These are phyloP conservation scores for Austroboletus niveus DNA, from an alignment of 1,284 basidiomycete species.

Conservation along the genomic window DNA sequence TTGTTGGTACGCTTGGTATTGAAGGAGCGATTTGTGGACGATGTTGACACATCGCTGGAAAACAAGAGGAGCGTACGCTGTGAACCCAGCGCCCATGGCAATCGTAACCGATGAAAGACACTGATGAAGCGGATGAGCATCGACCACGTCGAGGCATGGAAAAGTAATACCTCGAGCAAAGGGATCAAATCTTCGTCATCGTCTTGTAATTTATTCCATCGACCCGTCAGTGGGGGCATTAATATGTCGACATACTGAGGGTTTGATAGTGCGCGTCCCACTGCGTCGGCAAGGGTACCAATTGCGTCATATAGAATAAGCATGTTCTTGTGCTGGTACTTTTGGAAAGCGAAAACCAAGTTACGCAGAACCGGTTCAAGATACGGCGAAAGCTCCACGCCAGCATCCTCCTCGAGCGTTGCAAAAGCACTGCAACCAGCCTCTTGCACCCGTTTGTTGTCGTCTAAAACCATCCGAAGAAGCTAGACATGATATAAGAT, in stretches of 20 bases:
- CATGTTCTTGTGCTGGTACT: conserved; percentile 99
- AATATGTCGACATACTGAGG: conserved; percentile 89
- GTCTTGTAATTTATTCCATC: conserved; percentile 89
- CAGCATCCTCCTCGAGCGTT: conserved; percentile 97
- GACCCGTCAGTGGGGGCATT: conserved; percentile 91
- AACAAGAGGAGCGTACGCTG: conserved; percentile 87
- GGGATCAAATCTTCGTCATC: conserved; percentile 94
- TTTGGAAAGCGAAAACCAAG: conserved; percentile 93
- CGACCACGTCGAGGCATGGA: not conserved
- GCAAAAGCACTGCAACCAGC: conserved; percentile 99
- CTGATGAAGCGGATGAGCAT: conserved; percentile 41
- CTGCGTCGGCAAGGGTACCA: conserved; percentile 95
- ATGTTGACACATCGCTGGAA: conserved; percentile 91
- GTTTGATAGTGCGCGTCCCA: conserved; percentile 85
- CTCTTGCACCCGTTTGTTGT: conserved; percentile 99
- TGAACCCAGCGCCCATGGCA: conserved; percentile 91
- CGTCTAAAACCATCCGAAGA: conserved; percentile 96
- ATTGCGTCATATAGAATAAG: conserved; percentile 98
- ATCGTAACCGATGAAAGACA: conserved; percentile 98
- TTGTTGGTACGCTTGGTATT: conserved; percentile 82
- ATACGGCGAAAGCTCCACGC: conserved; percentile 85
- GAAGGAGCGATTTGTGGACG: conserved; percentile 77
- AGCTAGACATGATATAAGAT: conserved; percentile 50
- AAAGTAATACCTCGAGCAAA: conserved; percentile 74
- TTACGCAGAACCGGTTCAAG: conserved; percentile 94